Base-by-base conservation (phyloP, 805 yeast genomes). In the Lipomyces spencermartinsiae region DNA sequence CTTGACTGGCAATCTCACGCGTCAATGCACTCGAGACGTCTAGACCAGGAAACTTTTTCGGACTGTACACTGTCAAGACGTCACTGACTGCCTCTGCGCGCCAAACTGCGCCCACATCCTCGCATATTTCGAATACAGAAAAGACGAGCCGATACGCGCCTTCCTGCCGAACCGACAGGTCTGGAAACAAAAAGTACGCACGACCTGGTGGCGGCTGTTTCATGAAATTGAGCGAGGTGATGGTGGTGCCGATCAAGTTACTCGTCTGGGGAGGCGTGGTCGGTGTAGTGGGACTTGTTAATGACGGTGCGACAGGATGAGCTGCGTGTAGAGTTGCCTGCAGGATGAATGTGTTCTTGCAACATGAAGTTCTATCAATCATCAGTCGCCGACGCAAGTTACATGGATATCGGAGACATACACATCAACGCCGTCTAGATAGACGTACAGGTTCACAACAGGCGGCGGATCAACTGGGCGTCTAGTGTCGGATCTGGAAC, bases 401-500 rank as follows among this genome's bases (percentile, higher is more conserved):
- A 53, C 22, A 66, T 61, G 22, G 57, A 19, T 10, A 5, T 12
- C 12, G n/a, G 8, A 22, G 3, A 69, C 71, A 19, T 43, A 69
- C 72, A 69, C 70, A 37, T 69, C 70, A 19, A 25, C 56, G 34
- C 70, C 71, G 56, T 63, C 70, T 33, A 55, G 62, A 39, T 14
- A 54, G 37, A 70, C 66, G n/a, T 56, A 22, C 37, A 77, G 64
- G 63, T 72, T 60, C 54, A 77, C 73, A 14, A 77, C 77, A 2
- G 80, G 80, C 16, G 78, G 78, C 29, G 80, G 80, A 65, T 77
- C 80, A 19, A 77, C 78, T n/a, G 79, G 78, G 19, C 80, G 73
- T 12, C 79, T 57, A 4, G 79, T 76, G 58, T 77, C 78, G 22
- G 76, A 76, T 55, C 75, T 74, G 25, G 76, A 56, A 12, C 79